A percentile compares a stretch with the other conserved stretches of the same genome.
Conservation (phyloP, 495 filamentous ascomycete genomes). For the Chaetomidium leptoderma region DNA sequence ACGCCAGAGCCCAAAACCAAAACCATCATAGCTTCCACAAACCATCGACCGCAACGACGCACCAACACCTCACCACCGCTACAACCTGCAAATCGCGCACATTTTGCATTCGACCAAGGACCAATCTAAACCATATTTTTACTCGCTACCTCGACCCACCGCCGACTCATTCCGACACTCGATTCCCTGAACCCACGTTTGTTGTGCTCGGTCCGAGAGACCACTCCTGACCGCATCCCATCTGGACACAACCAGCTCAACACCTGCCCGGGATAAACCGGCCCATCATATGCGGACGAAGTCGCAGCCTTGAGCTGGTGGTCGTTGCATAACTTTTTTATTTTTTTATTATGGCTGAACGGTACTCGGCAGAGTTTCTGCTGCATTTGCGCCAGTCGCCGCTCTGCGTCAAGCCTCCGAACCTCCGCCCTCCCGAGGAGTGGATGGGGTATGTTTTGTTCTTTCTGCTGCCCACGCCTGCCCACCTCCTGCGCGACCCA, state of each 20-base stretch:
- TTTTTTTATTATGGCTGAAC: conserved; percentile 44
- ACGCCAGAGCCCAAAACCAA: conserved; percentile 12
- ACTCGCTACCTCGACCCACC: neutral
- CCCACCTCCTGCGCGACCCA: neutral
- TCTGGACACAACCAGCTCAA: neutral
- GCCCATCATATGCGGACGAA: conserved; percentile 2
- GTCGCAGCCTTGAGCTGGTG: conserved; percentile 15
- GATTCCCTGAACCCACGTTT: neutral
- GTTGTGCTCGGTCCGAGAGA: no score
- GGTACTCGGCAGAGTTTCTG: conserved; percentile 79
- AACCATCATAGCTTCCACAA: conserved; percentile 4
- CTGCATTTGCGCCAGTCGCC: conserved; percentile 74
- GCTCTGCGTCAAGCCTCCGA: conserved; percentile 73
- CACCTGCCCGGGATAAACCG: neutral
- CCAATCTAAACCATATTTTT: neutral
- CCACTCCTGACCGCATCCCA: conserved; percentile 5
- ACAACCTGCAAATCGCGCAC: conserved; percentile 7
- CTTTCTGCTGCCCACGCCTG: neutral
- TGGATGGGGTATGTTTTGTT: conserved; percentile 84
- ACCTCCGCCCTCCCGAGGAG: conserved; percentile 84
- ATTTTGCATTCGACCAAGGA: neutral
- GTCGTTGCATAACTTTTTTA: conserved; percentile 23
- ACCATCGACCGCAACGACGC: neutral
- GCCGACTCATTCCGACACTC: neutral
- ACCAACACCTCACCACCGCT: neutral